Evolutionary conservation across 2,329 filamentous ascomycete genomes (phyloP).

Genomic region (Aspergillus viridinutans): DNA sequence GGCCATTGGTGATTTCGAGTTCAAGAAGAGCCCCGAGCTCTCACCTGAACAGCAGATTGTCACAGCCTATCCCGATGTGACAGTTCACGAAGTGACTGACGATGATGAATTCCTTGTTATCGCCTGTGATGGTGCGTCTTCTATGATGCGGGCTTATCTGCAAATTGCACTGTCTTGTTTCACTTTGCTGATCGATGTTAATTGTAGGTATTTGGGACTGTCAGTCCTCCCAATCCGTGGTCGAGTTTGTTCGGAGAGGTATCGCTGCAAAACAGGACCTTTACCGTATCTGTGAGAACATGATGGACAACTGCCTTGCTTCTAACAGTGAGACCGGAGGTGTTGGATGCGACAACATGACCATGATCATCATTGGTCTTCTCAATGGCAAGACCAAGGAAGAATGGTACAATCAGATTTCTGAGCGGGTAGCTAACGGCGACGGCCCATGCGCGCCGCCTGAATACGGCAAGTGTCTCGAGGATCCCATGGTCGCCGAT

Average conservation of each 20-base stretch:
- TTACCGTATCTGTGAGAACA: conserved; percentile 95
- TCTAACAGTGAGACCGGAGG: conserved; percentile 97
- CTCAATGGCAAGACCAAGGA: conserved; percentile 90
- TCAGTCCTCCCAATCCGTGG: conserved; percentile 93
- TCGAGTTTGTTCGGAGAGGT: conserved; percentile 94
- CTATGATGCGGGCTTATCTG: neutral
- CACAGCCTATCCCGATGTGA: conserved; percentile 92
- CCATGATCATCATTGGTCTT: conserved; percentile 86
- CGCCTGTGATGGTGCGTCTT: conserved; percentile 76
- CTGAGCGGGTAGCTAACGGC: conserved; percentile 87
- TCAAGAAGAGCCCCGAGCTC: conserved; percentile 97
- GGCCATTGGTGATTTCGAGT: conserved; percentile 98
- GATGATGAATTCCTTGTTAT: conserved; percentile 95
- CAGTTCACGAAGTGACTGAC: conserved; percentile 80
- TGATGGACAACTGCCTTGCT: conserved; percentile 99
- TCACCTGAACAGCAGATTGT: conserved; percentile 98
- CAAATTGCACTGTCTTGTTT: neutral
- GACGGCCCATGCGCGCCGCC: conserved; percentile 97
- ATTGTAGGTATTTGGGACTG: conserved; percentile 94
- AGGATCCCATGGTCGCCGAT: conserved; percentile 38
- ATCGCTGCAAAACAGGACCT: conserved; percentile 96
- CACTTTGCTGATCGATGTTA: conserved; percentile 1
- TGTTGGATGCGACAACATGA: conserved; percentile 99
- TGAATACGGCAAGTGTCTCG: conserved; percentile 88
- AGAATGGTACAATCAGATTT: conserved; percentile 97